Evolutionary conservation across 2,329 filamentous ascomycete species (phyloP).

Genomic region (Lachnellula arida): DNA sequence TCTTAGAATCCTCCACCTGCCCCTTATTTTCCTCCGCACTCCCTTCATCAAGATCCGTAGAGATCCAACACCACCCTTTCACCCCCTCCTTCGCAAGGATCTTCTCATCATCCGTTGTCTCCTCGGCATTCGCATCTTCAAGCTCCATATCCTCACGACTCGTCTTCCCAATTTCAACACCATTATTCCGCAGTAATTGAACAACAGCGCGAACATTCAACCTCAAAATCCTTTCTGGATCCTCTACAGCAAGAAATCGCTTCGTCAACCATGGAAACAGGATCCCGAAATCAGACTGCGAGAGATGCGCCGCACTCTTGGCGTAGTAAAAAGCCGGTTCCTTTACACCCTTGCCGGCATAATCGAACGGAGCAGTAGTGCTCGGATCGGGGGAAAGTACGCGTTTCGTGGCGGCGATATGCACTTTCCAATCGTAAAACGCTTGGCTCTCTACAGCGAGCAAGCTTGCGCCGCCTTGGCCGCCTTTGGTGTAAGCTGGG

Average conservation of each 20-base stretch:
- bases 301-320: constrained; percentile 69
- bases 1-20: constrained; percentile 9
- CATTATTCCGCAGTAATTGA: constrained; percentile 50
- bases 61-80: constrained; percentile 29
- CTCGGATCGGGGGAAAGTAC: constrained; percentile 55
- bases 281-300: constrained; percentile 78
- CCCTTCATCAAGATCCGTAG: constrained; percentile 20
- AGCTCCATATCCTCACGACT: constrained; percentile 37
- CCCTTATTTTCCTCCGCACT: constrained; percentile 9
- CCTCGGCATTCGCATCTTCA: constrained; percentile 5
- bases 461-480: constrained; percentile 52
- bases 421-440: constrained; percentile 73
- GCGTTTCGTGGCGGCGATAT: constrained; percentile 64
- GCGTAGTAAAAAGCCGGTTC: constrained; percentile 71
- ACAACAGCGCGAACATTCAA: constrained; percentile 55
- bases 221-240: constrained; percentile 54
- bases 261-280: constrained; percentile 69
- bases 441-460: constrained; percentile 70
- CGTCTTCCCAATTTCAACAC: constrained; percentile 46
- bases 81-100: constrained; percentile 26
- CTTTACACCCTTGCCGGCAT: constrained; percentile 7
- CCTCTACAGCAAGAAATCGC: constrained; percentile 51
- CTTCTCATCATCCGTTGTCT: constrained; percentile 19
- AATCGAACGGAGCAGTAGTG: constrained; percentile 29
- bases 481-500: constrained; percentile 45